Conservation (phyloP, 2,329 filamentous ascomycete genomes). For the Orbilia oligospora region DNA sequence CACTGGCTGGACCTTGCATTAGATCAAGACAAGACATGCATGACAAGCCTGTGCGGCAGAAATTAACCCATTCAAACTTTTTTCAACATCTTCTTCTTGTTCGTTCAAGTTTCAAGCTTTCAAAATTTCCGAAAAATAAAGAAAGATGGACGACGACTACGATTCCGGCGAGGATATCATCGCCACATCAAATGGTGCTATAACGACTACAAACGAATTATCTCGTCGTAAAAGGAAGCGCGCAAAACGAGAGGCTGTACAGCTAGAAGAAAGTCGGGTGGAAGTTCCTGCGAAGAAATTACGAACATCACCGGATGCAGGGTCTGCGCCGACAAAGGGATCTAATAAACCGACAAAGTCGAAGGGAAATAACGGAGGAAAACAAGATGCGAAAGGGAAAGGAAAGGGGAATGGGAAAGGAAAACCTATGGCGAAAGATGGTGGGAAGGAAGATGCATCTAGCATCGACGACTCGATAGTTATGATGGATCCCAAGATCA, state of each 20-base stretch:
- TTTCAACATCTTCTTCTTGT: neutral
- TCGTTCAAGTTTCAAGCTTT: too few species aligned
- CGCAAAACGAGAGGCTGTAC: constrained; percentile 38
- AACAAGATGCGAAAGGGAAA: constrained; percentile 9
- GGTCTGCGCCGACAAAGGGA: neutral
- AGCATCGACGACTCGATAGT: constrained; percentile 82
- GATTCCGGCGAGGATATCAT: constrained; percentile 58
- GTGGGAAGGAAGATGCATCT: constrained; percentile 48
- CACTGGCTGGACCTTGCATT: constrained; percentile 7
- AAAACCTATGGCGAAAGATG: constrained; percentile 44
- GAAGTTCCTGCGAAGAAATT: constrained; percentile 39
- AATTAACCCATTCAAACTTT: constrained; percentile 6
- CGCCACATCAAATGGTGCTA: constrained; percentile 31
- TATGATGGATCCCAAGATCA: constrained; percentile 83
- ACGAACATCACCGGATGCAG: constrained; percentile 38
- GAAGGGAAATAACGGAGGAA: neutral
- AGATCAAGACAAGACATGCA: neutral
- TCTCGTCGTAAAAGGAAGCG: constrained; percentile 56
- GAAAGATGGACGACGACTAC: constrained; percentile 61
- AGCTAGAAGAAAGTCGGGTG: constrained; percentile 22
- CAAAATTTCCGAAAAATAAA: too few species aligned
- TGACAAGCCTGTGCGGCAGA: constrained; percentile 9
- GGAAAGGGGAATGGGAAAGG: constrained; percentile 60
- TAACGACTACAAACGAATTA: constrained; percentile 38
- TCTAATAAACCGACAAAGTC: neutral